Conservation (phyloP, 75 land plant species). For the Adiantum capillusveneris region DNA sequence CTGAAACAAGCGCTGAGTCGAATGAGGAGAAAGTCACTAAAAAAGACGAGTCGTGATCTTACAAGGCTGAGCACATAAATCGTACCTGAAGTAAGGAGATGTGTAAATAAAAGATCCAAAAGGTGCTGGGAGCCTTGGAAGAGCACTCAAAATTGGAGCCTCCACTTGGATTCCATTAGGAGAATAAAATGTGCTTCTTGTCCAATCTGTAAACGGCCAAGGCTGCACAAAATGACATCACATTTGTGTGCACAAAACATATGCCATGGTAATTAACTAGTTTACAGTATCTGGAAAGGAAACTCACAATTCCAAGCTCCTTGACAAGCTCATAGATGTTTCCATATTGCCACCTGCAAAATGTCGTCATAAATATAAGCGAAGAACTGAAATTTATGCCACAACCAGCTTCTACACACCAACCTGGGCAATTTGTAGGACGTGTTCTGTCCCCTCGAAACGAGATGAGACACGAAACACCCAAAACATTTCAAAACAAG, state of each 20-base stretch:
- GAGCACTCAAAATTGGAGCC: slow-evolving; percentile 27
- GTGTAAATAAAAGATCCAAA: slow-evolving; percentile 38
- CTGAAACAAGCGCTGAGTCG: slow-evolving; percentile 5
- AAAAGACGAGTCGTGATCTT: too few species aligned
- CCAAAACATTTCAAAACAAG: too few species aligned
- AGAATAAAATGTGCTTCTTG: slow-evolving; percentile 34
- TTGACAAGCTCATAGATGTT: slow-evolving; percentile 30
- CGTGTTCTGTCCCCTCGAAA: too few species aligned
- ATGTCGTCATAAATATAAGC: too few species aligned
- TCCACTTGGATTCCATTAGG: slow-evolving; percentile 35
- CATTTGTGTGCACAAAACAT: background rate
- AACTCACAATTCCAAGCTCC: slow-evolving; percentile 32
- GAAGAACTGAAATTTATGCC: too few species aligned
- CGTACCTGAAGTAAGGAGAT: slow-evolving; percentile 34
- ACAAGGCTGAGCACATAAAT: too few species aligned
- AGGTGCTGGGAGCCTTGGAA: slow-evolving; percentile 35
- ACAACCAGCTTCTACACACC: too few species aligned
- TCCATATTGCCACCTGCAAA: slow-evolving; percentile 36
- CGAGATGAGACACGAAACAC: too few species aligned
- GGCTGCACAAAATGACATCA: slow-evolving; percentile 8
- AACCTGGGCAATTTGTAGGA: too few species aligned
- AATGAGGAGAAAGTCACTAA: too few species aligned
- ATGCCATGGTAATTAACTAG: too few species aligned
- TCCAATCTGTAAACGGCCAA: slow-evolving; percentile 42
- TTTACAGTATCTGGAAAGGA: background rate